Evolutionary conservation across 306 rosid species (phyloP).

Genomic region (Prunus padus): DNA sequence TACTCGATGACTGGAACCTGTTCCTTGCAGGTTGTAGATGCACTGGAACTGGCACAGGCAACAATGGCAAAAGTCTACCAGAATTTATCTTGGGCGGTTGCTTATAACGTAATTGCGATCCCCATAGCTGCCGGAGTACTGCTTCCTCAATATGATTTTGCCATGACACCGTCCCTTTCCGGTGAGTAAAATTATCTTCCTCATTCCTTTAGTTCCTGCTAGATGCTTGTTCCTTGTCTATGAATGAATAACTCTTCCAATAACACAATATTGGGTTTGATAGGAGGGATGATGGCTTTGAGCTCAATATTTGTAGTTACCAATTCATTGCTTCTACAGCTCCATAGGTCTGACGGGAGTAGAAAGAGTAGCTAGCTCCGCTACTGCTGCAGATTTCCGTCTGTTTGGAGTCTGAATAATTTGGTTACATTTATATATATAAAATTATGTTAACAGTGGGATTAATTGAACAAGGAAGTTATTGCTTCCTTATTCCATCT

Average conservation of each 20-base stretch:
- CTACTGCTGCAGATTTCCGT: neutral
- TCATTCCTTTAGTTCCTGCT: neutral
- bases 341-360: conserved; percentile 44
- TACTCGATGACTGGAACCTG: conserved; percentile 15
- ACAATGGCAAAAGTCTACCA: conserved; percentile 93
- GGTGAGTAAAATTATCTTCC: conserved; percentile 43
- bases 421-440: neutral
- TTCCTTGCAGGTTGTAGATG: conserved; percentile 77
- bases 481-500: conserved; percentile 4
- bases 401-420: neutral
- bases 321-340: conserved; percentile 85
- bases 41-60: conserved; percentile 81
- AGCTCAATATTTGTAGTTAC: conserved; percentile 92
- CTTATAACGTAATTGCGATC: conserved; percentile 74
- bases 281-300: conserved; percentile 97
- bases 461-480: neutral
- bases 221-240: neutral
- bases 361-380: conserved; percentile 13
- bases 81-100: conserved; percentile 92
- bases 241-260: neutral
- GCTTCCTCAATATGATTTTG: conserved; percentile 88
- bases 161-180: conserved; percentile 98
- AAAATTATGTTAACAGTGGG: neutral
- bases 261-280: conserved; percentile 24
- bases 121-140: conserved; percentile 89